Evolutionary conservation across 495 filamentous ascomycete species (phyloP).

Genomic region (Lasiosphaeria hispida): DNA sequence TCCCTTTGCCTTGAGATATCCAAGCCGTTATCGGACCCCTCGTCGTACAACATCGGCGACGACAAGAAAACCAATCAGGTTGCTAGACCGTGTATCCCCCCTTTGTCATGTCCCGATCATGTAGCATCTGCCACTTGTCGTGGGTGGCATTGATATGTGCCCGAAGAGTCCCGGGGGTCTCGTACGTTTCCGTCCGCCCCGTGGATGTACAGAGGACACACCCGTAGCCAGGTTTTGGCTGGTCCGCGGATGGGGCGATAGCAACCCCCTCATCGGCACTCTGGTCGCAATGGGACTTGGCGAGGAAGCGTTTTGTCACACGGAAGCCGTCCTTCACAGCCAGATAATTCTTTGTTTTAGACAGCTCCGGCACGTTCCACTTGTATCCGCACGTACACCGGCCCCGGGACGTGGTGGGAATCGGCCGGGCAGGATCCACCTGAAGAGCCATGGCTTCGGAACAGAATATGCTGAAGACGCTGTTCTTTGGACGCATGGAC

Average conservation of each 20-base stretch:
- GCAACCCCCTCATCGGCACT: conserved; percentile 19
- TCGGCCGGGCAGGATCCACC: conserved; percentile 28
- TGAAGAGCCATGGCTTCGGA: conserved; percentile 37
- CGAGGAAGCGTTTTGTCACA: conserved; percentile 36
- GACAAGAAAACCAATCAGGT: not conserved
- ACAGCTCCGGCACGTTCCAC: conserved; percentile 26
- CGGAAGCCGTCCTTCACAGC: conserved; percentile 35
- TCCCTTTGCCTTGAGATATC: not conserved
- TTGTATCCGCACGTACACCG: conserved; percentile 37
- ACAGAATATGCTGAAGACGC: conserved; percentile 42
- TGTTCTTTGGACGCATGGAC: conserved; percentile 31
- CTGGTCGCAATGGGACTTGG: conserved; percentile 37
- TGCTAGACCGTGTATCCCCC: not conserved
- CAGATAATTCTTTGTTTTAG: conserved; percentile 14
- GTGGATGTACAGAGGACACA: conserved; percentile 30
- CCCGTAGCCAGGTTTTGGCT: conserved; percentile 19
- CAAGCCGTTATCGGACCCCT: not conserved
- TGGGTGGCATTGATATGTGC: conserved; percentile 36
- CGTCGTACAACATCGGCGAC: not conserved
- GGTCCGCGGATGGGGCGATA: conserved; percentile 8
- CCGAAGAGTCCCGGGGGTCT: conserved; percentile 27
- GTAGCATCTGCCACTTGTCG: conserved; percentile 42
- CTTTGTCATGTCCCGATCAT: conserved; percentile 36
- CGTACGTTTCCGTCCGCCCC: conserved; percentile 34
- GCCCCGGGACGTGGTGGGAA: conserved; percentile 19